phyloP scores from a whole-genome alignment of 345 rosid species.

The Euphorbia tirucalli region DNA sequence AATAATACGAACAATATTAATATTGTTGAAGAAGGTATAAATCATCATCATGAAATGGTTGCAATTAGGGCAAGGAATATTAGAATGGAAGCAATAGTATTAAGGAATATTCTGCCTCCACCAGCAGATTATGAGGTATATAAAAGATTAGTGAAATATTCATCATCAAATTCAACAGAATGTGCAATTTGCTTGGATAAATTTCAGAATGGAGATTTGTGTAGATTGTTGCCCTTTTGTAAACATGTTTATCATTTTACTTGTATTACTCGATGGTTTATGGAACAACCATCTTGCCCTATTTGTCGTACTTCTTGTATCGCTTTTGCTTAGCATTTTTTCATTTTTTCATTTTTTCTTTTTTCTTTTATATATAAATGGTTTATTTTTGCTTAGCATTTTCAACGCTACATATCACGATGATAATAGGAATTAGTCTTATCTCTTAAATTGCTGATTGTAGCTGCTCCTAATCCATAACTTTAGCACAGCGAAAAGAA shows the following conservation, averaged over 20 bases:
- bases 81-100: background rate
- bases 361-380: background rate
- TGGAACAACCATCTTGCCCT: slow-evolving; percentile 4
- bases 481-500: no score
- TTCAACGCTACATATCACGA: no score
- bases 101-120: background rate
- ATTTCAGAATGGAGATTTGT: background rate
- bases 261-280: slow-evolving; percentile 1
- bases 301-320: slow-evolving; percentile 9
- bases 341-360: background rate
- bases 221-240: background rate
- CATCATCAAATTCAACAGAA: background rate
- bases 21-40: background rate
- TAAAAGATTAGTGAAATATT: background rate
- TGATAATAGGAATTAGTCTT: no score
- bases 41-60: no score
- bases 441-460: no score
- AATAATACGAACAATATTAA: background rate
- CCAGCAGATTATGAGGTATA: background rate
- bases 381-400: no score
- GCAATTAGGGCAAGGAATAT: no score
- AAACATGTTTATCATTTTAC: slow-evolving; percentile 4
- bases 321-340: background rate
- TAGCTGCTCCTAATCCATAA: no score
- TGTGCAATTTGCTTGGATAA: slow-evolving; percentile 15